Percentiles rank a stretch among this genome's conserved stretches.
phyloP scores from a whole-genome alignment of 2,329 filamentous ascomycete species.

The Juglanconis oblonga region DNA sequence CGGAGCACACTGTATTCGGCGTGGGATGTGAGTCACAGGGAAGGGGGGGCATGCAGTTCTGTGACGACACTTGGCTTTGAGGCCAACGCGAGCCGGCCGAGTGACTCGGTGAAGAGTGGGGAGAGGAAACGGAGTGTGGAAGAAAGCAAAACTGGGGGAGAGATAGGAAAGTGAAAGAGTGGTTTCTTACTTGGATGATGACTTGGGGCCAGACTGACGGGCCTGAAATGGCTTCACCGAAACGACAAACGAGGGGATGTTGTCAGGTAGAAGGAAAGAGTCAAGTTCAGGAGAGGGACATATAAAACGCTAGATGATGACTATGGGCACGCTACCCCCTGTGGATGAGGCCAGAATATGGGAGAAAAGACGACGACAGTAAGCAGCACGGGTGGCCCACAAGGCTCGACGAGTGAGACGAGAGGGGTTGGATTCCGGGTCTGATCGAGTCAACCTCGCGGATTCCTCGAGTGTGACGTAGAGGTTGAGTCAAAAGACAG shows the following conservation, averaged over 20 bases:
- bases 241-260: background rate
- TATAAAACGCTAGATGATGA: slow-evolving; percentile 8
- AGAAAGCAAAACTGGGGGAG: background rate
- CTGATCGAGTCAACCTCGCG: background rate
- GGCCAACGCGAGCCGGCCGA: slow-evolving; percentile 15
- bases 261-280: background rate
- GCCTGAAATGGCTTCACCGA: slow-evolving; percentile 8
- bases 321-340: background rate
- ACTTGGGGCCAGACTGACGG: slow-evolving; percentile 11
- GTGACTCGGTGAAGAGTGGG: slow-evolving; percentile 5
- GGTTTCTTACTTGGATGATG: slow-evolving; percentile 11
- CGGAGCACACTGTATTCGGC: background rate
- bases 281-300: slow-evolving; percentile 1
- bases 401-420: slow-evolving; percentile 3
- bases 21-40: slow-evolving; percentile 15
- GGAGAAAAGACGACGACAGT: slow-evolving; percentile 1
- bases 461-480: background rate
- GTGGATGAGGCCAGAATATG: background rate
- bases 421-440: background rate
- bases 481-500: background rate
- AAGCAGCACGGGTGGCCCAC: slow-evolving; percentile 5
- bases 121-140: slow-evolving; percentile 6
- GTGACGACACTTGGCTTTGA: slow-evolving; percentile 17
- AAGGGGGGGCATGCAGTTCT: background rate
- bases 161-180: background rate